phyloP scores from a whole-genome alignment of 495 filamentous ascomycete genomes.

The Pseudomonodictys pantanalensis region DNA sequence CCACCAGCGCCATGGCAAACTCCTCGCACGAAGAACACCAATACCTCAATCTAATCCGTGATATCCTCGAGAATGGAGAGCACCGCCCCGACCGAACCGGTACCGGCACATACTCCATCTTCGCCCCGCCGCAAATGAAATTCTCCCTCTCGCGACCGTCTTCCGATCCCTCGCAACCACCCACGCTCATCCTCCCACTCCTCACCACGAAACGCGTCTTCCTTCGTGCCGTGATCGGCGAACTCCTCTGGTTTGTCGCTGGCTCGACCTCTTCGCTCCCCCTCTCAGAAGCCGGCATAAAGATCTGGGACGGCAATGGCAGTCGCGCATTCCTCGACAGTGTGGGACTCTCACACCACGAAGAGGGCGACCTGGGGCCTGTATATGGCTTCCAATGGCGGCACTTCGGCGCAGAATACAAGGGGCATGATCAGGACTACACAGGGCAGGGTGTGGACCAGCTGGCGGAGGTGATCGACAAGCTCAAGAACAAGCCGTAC shows the following conservation, averaged over 20 bases:
- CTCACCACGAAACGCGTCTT: slow-evolving; percentile 97
- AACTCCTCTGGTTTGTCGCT: slow-evolving; percentile 94
- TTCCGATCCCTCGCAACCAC: slow-evolving; percentile 36
- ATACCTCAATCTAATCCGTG: slow-evolving; percentile 55
- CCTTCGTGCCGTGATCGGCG: slow-evolving; percentile 81
- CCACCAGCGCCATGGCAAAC: not conserved
- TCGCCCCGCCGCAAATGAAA: slow-evolving; percentile 79
- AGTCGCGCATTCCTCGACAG: slow-evolving; percentile 83
- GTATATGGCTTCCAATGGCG: slow-evolving; percentile 99
- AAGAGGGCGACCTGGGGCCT: slow-evolving; percentile 84
- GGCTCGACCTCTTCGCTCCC: slow-evolving; percentile 74
- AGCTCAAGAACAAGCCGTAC: slow-evolving; percentile 75
- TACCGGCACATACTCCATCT: slow-evolving; percentile 86
- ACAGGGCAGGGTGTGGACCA: slow-evolving; percentile 87
- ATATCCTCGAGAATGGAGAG: slow-evolving; percentile 73
- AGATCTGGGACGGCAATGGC: slow-evolving; percentile 98
- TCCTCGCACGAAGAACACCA: slow-evolving; percentile 43
- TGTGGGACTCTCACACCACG: slow-evolving; percentile 73
- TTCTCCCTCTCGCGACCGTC: slow-evolving; percentile 70
- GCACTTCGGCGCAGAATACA: slow-evolving; percentile 90
- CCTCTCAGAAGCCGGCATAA: slow-evolving; percentile 73
- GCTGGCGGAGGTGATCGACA: slow-evolving; percentile 78
- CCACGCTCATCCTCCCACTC: slow-evolving; percentile 71
- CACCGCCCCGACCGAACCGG: slow-evolving; percentile 84
- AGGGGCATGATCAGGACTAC: slow-evolving; percentile 77